Evolutionary conservation across 202 grass and related monocot genomes (phyloP), one percentile per base, ranked within the genome.

Genomic region (Carex arenaria): DNA sequence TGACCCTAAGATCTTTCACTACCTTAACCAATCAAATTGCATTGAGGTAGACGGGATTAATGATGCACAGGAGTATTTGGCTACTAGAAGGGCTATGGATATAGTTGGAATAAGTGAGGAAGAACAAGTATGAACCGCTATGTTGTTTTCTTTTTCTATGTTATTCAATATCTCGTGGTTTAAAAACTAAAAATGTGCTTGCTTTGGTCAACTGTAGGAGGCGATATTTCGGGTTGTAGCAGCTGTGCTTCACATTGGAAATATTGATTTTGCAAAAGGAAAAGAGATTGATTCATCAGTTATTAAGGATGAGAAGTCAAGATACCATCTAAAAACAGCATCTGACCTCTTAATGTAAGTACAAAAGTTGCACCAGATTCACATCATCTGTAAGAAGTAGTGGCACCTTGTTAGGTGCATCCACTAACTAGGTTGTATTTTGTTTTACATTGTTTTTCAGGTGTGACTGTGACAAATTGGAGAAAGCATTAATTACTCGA

Each of bases 1-100:
- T 49, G 88, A 89, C 47, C 84, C 97, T 64, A 92, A 73, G 81
- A 86, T 80, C 43, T 99, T 96, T 74, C 97, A 99, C 86, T 99
- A 99, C 80, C 86, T 99, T 47, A 99, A 99, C 68, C 97, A 99
- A 79, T 99, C 97, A 54, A 91, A 84, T 68, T 99, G 97, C 85
- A 92, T 99, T 84, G 87, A 96, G 85, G 92, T 90, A 36, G 93
- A 96, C 60, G 97, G 91, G 67, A 93, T 99, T 81, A 90, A 99
- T 96, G 97, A 99, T 18, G 90, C 93, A 12, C 88, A 99, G 69
- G 97, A 99, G 78, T 99, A 99, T 92, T 82, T 99, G 86, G 97
- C 97, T 84, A 99, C 86, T 89, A 90, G 91, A 95, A 99, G 97
- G 87, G 97, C 95, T 63, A 98, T 98, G 95, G 95, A 98, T 22